Conservation (phyloP, 768 basidiomycete species). For the Atractiella rhizophila region DNA sequence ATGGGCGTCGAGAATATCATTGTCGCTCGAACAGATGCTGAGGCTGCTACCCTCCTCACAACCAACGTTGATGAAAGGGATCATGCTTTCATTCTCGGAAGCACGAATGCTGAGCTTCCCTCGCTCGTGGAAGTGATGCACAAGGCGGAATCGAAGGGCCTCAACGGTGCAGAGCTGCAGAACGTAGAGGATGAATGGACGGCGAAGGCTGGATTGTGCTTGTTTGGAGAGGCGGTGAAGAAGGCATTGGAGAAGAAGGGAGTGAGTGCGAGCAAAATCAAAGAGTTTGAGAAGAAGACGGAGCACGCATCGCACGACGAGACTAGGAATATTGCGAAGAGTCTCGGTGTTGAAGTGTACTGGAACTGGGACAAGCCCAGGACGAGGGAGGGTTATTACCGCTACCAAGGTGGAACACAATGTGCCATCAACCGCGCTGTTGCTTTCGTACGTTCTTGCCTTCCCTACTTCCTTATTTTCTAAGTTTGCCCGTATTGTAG, state of each 20-base stretch:
- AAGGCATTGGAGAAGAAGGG: constrained; percentile 32
- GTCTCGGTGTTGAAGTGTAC: constrained; percentile 23
- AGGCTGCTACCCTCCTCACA: constrained; percentile 88
- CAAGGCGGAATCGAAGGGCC: constrained; percentile 56
- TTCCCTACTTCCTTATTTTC: too few species aligned
- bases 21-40: constrained; percentile 83
- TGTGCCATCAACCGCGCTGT: constrained; percentile 77
- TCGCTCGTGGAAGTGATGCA: constrained; percentile 50
- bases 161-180: constrained; percentile 55
- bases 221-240: constrained; percentile 49
- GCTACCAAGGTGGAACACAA: constrained; percentile 88
- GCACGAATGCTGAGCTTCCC: constrained; percentile 42
- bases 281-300: constrained; percentile 39
- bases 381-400: constrained; percentile 86
- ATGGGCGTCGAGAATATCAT: constrained; percentile 92
- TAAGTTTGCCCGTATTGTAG: too few species aligned
- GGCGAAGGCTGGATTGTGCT: constrained; percentile 43
- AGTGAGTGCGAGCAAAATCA: constrained; percentile 27
- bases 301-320: constrained; percentile 42
- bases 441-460: too few species aligned
- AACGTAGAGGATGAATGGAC: constrained; percentile 74
- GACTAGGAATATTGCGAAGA: constrained; percentile 41
- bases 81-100: constrained; percentile 85
- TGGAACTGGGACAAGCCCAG: constrained; percentile 91
- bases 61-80: constrained; percentile 94